Conservation (phyloP, 78 protist species). For the Polysphondylium violaceum region DNA sequence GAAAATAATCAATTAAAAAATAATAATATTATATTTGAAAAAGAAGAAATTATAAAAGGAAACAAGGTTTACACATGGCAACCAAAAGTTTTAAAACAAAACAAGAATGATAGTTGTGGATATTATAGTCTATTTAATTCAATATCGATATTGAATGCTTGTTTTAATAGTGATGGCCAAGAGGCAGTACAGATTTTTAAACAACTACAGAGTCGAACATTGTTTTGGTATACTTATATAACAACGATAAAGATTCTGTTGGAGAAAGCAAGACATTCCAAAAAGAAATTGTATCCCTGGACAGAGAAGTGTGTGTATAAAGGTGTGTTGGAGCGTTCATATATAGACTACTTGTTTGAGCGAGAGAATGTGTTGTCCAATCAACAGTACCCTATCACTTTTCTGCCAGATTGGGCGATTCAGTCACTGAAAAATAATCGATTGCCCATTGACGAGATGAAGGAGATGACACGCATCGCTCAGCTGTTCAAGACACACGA, state of each 20-base stretch:
- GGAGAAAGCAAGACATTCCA: neutral
- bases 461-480: constrained; percentile 10
- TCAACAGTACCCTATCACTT: constrained; percentile 66
- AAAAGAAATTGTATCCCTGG: constrained; percentile 65
- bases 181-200: neutral
- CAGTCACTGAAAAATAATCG: constrained; percentile 52
- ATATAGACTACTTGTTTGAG: constrained; percentile 44
- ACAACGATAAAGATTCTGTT: constrained; percentile 2
- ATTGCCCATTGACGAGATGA: constrained; percentile 46
- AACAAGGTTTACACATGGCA: constrained; percentile 62
- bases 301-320: constrained; percentile 58
- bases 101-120: constrained; percentile 76
- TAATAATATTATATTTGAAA: neutral
- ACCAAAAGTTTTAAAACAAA: constrained; percentile 61
- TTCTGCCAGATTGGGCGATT: constrained; percentile 56
- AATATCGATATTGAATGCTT: constrained; percentile 11
- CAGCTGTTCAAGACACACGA: constrained; percentile 16
- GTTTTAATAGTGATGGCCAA: neutral
- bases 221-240: constrained; percentile 58
- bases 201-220: neutral
- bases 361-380: constrained; percentile 32
- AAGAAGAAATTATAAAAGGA: neutral
- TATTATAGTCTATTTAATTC: constrained; percentile 71
- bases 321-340: constrained; percentile 64
- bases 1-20: neutral